phyloP scores from a whole-genome alignment of 164 flowering plant genomes.

The Buxus sempervirens region DNA sequence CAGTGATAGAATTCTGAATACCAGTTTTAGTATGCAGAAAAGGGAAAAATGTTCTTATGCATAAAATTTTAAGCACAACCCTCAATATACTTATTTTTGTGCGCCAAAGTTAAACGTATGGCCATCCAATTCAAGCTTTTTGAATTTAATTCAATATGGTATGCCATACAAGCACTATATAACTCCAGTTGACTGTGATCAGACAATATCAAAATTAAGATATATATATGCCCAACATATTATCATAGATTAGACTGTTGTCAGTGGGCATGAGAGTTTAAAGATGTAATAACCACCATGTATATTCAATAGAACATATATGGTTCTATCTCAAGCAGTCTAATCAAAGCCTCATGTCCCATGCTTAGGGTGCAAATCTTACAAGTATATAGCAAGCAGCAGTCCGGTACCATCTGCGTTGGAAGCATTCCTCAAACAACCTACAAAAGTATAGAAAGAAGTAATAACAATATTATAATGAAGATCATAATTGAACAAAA shows the following conservation, averaged over 20 bases:
- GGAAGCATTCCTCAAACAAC: slow-evolving; percentile 98
- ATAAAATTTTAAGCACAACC: neutral
- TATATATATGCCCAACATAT: too few relatives aligned
- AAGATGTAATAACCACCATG: neutral
- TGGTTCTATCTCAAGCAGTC: neutral
- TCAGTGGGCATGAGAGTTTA: neutral
- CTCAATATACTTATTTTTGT: too few relatives aligned
- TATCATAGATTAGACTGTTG: neutral
- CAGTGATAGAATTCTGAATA: too few relatives aligned
- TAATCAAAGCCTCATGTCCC: neutral
- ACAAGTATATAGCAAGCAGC: slow-evolving; percentile 99
- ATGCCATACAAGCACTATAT: too few relatives aligned
- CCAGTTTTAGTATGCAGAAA: neutral
- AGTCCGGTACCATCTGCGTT: slow-evolving; percentile 93
- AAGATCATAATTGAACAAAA: neutral
- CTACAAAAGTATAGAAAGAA: slow-evolving; percentile 33
- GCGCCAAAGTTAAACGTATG: neutral
- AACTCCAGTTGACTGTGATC: too few relatives aligned
- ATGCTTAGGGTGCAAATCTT: slow-evolving; percentile 24
- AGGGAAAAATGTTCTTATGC: neutral
- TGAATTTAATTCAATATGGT: neutral
- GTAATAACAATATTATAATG: neutral
- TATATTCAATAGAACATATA: neutral
- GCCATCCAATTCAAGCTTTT: neutral
- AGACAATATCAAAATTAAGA: neutral